phyloP scores from a whole-genome alignment of 768 basidiomycete genomes.

The Paxillus involutus region DNA sequence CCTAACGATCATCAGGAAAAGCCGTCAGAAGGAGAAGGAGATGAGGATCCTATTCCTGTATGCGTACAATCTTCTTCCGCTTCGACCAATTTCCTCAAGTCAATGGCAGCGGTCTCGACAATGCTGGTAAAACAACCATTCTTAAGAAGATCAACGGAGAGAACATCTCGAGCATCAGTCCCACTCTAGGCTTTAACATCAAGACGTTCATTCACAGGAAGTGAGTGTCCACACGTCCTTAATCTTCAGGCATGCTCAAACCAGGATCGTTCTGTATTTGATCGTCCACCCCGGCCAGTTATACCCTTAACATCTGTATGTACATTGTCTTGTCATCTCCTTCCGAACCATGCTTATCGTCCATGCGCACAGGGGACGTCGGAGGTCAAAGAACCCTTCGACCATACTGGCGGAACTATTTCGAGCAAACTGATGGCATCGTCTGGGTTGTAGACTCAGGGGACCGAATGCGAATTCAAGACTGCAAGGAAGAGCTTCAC shows the following conservation, averaged over 20 bases:
- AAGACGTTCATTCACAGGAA: constrained; percentile 91
- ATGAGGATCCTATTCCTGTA: constrained; percentile 96
- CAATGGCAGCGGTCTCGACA: constrained; percentile 82
- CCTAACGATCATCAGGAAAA: constrained; percentile 96
- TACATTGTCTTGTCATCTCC: constrained; percentile 3
- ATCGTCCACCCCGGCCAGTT: constrained; percentile 31
- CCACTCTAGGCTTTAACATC: constrained; percentile 98
- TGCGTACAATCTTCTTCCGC: constrained; percentile 21
- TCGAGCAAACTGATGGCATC: constrained; percentile 96
- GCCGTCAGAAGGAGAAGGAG: constrained; percentile 91
- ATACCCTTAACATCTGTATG: constrained; percentile 45
- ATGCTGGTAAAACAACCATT: constrained; percentile 98
- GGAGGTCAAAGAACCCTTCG: constrained; percentile 94
- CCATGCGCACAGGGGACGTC: constrained; percentile 88
- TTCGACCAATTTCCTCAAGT: constrained; percentile 15
- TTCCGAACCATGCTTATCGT: constrained; percentile 66
- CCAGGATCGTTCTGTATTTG: constrained; percentile 19
- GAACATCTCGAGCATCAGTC: constrained; percentile 84
- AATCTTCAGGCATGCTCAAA: constrained; percentile 18
- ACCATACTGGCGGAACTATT: constrained; percentile 99
- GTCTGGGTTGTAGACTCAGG: constrained; percentile 99
- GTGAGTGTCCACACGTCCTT: constrained; percentile 45
- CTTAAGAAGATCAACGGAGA: constrained; percentile 93
- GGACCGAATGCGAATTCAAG: constrained; percentile 85
- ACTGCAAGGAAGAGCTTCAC: constrained; percentile 87